Evolutionary conservation across 164 flowering plant genomes (phyloP).

Genomic region (Dillenia suffruticosa): DNA sequence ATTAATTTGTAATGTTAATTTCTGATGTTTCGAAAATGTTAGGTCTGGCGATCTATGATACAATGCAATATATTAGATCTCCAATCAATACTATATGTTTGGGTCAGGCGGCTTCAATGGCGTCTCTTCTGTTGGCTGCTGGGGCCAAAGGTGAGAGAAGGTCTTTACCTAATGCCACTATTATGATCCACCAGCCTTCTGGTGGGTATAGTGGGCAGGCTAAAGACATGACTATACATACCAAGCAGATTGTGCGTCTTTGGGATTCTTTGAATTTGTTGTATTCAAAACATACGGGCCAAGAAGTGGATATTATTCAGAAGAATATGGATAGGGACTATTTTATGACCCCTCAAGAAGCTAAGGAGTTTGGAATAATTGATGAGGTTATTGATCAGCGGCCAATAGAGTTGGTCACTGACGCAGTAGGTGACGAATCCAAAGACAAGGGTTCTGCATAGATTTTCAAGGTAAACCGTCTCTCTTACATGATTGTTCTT

Average conservation of each 20-base stretch:
- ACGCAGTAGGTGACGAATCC: constrained; percentile 59
- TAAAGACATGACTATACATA: constrained; percentile 77
- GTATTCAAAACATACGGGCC: constrained; percentile 83
- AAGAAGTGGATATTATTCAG: constrained; percentile 57
- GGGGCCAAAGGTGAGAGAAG: constrained; percentile 94
- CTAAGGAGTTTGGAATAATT: constrained; percentile 89
- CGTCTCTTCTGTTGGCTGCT: constrained; percentile 78
- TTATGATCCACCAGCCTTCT: constrained; percentile 96
- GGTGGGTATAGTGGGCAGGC: constrained; percentile 96
- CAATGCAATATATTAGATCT: constrained; percentile 88
- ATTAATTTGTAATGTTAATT: background rate
- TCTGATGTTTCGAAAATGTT: background rate
- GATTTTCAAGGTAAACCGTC: background rate
- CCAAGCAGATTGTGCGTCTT: constrained; percentile 75
- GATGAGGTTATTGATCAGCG: constrained; percentile 89
- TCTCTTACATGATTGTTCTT: too few relatives aligned
- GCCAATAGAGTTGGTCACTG: constrained; percentile 74
- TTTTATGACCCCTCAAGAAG: constrained; percentile 92
- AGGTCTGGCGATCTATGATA: constrained; percentile 82
- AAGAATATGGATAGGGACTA: constrained; percentile 87
- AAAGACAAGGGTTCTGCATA: constrained; percentile 25
- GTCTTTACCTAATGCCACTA: constrained; percentile 84
- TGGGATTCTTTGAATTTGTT: constrained; percentile 77
- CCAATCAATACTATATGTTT: constrained; percentile 85
- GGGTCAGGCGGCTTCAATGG: constrained; percentile 99